These are phyloP conservation scores for Monosporozyma unispora DNA, from an alignment of 805 yeast species.

Conservation along the genomic window DNA sequence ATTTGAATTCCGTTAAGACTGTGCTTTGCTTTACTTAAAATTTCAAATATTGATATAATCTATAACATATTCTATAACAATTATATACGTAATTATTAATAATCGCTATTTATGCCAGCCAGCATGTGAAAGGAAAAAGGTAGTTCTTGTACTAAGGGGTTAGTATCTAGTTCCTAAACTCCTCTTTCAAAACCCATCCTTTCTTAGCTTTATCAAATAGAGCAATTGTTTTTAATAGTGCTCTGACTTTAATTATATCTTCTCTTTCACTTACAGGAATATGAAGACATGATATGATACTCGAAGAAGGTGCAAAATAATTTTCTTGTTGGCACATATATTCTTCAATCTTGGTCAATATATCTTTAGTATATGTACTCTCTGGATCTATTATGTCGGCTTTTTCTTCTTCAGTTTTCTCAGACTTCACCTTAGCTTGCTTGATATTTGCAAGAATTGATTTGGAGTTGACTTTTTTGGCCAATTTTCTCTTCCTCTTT, in stretches of 20 bases:
- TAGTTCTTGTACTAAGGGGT: too few species aligned
- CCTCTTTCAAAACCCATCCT: constrained; percentile 57
- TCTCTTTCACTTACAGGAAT: constrained; percentile 38
- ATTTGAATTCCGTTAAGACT: constrained; percentile 47
- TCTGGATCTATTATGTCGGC: constrained; percentile 10
- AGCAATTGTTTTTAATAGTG: constrained; percentile 60
- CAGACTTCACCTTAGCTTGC: constrained; percentile 11
- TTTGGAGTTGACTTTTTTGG: constrained; percentile 12
- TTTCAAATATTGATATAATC: too few species aligned
- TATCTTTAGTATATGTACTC: constrained; percentile 2
- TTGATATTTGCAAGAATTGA: constrained; percentile 20
- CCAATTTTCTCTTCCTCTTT: constrained; percentile 1
- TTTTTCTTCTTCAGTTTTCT: neutral
- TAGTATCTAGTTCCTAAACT: neutral
- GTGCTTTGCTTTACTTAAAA: too few species aligned
- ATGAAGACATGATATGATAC: constrained; percentile 34
- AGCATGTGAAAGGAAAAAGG: too few species aligned
- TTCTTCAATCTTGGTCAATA: constrained; percentile 27
- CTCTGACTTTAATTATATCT: constrained; percentile 53
- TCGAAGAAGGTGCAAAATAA: constrained; percentile 40
- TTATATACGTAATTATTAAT: neutral
- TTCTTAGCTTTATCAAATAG: constrained; percentile 49
- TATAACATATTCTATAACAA: neutral
- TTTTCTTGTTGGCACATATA: constrained; percentile 33
- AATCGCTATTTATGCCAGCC: neutral